Evolutionary conservation across 2,329 filamentous ascomycete species (phyloP), one percentile per base, ranked within the genome.

Genomic region (Xylogone sp.): DNA sequence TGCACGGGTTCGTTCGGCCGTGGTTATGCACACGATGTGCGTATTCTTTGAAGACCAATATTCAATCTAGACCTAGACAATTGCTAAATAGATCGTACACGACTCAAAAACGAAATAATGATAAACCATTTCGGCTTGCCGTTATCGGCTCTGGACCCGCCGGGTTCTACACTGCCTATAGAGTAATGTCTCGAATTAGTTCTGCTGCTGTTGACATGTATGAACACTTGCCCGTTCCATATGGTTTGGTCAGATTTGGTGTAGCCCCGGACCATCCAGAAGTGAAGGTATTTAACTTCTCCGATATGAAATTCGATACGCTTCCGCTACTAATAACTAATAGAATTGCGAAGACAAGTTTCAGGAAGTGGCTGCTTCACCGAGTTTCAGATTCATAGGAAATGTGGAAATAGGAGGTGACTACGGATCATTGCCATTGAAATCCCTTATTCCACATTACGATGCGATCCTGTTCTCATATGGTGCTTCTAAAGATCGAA

Each of bases 191-290:
- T 49, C 89, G 85, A 62, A 77, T 94, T 34, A 76, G 84, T 20
- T 75, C 85, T 65, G 84, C 86, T 0, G 78, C 81, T 47, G 80
- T 99, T 20, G 93, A 97, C 70, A 97, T 99, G 93, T 99, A 96
- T 66, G 94, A 99, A 71, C 84, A 90, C 22, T 73, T 97, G 39
- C 94, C 94, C 0, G 91, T 96, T 3, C 94, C 94, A 0, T 99
- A 90, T 66, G 94, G 94, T 1, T 78, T 99, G 50, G 92, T 96
- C 46, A 81, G 94, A 50, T 96, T 94, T 65, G 94, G 94, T 8
- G 94, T 99, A 53, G 95, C 94, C n/a, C 94, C 94, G 4, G 94
- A 99, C 68, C 94, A 99, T 71, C 93, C 94, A 0, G 93, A 99
- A 73, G 94, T 99, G 59, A 99, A 99, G 83, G 90, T 94, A 53